Evolutionary conservation across 306 rosid genomes (phyloP), one percentile per base, ranked within the genome.

Genomic region (Cucumis cinereus): DNA sequence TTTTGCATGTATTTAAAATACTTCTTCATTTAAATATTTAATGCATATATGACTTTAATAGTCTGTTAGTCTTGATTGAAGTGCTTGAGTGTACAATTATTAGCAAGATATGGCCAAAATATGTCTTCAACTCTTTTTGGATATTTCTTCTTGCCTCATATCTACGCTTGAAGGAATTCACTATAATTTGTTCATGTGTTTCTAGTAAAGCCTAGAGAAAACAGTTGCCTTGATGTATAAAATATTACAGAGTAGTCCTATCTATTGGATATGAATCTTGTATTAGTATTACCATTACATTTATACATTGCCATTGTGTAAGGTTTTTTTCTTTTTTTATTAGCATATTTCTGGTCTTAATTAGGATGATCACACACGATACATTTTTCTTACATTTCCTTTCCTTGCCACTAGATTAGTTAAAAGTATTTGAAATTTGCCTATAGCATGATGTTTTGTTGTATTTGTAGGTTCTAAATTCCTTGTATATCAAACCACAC

Each of bases 401-500:
- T 63, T 36, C 35, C 13, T 22, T 45, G 38, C 20, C 56, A 41
- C 22, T 43, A 23, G 14, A 69, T 13, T 63, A 16, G 47, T 17
- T 56, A 23, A 4, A 70, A 47, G 57, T 52, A 23, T 15, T 70
- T 47, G 17, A 23, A 70, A 47, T 45, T 23, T 70, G 58, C 38
- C 30, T 7, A 41, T 47, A 8, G 35, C 55, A 22, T 71, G 59
- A 71, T 45, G 26, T 8, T 71, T 49, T 23, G 59, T 58, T 58
- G 50, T 62, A 74, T 84, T 67, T 83, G 85, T 93, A 94, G 99
- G 82, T 92, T 82, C 52, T 94, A 68, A 86, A 83, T 77, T 82
- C 92, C 77, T 72, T 83, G 26, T 96, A 92, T 82, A 83, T 94
- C 49, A 94, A 92, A 84, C 92, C 99, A n/a, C n/a, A n/a, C n/a